These are phyloP conservation scores for Yamadazyma atmosphaerica DNA, from an alignment of 1,139 yeast genomes.

Conservation along the genomic window DNA sequence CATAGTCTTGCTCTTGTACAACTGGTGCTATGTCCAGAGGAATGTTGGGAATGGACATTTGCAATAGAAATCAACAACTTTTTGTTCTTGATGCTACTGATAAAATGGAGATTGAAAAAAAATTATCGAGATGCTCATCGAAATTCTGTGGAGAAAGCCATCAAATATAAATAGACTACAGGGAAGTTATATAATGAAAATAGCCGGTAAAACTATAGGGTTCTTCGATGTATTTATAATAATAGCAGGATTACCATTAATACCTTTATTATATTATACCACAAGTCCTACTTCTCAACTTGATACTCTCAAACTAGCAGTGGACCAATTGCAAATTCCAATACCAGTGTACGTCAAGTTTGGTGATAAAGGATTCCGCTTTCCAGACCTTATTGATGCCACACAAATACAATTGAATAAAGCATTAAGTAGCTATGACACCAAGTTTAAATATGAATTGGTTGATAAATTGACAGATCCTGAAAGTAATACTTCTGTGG, in stretches of 20 bases:
- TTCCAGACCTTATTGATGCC: slow-evolving; percentile 51
- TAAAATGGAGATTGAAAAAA: not conserved
- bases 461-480: slow-evolving; percentile 18
- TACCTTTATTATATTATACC: not conserved
- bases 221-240: not conserved
- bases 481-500: not conserved
- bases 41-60: slow-evolving; percentile 35
- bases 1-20: slow-evolving; percentile 71
- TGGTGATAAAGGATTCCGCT: slow-evolving; percentile 39
- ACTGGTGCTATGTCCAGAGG: slow-evolving; percentile 44
- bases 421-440: slow-evolving; percentile 14
- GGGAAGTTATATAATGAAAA: too few relatives aligned
- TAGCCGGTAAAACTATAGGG: not conserved
- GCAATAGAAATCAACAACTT: too few relatives aligned
- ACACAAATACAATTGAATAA: slow-evolving; percentile 39
- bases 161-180: too few relatives aligned
- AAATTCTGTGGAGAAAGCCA: not conserved
- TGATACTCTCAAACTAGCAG: not conserved
- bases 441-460: slow-evolving; percentile 13
- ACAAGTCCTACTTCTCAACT: not conserved
- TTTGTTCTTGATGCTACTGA: too few relatives aligned
- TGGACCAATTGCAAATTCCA: slow-evolving; percentile 10
- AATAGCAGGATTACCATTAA: not conserved
- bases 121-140: slow-evolving; percentile 1
- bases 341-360: slow-evolving; percentile 32